Evolutionary conservation across 2,329 filamentous ascomycete genomes (phyloP).

Genomic region (Metarhizium album): DNA sequence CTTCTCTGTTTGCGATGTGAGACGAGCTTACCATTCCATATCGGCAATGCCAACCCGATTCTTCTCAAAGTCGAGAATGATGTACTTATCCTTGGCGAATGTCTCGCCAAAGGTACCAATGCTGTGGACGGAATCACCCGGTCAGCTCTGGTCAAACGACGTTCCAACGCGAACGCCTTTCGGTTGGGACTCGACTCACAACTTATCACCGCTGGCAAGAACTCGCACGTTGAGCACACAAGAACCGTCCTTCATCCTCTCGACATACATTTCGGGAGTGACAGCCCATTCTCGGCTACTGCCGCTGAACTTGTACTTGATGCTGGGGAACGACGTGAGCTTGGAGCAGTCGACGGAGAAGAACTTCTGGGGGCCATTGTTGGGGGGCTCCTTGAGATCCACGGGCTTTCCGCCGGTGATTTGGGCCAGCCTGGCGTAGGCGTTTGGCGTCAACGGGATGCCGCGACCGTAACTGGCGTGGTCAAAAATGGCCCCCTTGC

Average conservation of each 20-base stretch:
- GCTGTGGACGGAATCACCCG: neutral
- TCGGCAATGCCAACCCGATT: slow-evolving; percentile 6
- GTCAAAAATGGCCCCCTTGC: slow-evolving; percentile 12
- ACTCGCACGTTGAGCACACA: slow-evolving; percentile 11
- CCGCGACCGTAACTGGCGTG: slow-evolving; percentile 12
- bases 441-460: slow-evolving; percentile 9
- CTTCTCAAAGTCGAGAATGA: slow-evolving; percentile 10
- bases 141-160: neutral
- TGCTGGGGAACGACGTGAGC: slow-evolving; percentile 5
- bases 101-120: slow-evolving; percentile 14
- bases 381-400: slow-evolving; percentile 8
- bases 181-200: slow-evolving; percentile 4
- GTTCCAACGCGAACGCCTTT: neutral
- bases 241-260: slow-evolving; percentile 7
- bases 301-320: slow-evolving; percentile 9
- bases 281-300: slow-evolving; percentile 9
- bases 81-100: slow-evolving; percentile 11
- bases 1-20: neutral
- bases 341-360: slow-evolving; percentile 10
- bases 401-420: slow-evolving; percentile 7
- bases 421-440: slow-evolving; percentile 9
- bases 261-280: slow-evolving; percentile 9
- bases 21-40: slow-evolving; percentile 2
- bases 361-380: slow-evolving; percentile 11
- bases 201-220: slow-evolving; percentile 9